Evolutionary conservation across 148 eudicot genomes (phyloP).

Genomic region (Rhododendron simsii): DNA sequence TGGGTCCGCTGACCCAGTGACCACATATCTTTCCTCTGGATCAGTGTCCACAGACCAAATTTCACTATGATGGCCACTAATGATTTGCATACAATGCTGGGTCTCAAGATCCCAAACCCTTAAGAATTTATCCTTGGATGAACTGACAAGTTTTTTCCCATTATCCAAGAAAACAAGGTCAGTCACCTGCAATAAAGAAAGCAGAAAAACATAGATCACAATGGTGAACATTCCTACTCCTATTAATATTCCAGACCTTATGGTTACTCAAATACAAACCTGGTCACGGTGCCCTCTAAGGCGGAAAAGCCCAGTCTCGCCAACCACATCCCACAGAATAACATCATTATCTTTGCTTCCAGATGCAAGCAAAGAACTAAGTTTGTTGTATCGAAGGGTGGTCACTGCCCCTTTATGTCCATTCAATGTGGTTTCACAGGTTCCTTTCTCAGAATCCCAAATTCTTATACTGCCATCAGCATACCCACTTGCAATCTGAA

Average conservation of each 20-base stretch:
- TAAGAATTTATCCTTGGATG: slow-evolving; percentile 93
- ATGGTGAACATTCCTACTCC: background rate
- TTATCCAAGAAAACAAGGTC: slow-evolving; percentile 82
- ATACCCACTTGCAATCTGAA: slow-evolving; percentile 89
- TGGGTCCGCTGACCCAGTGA: slow-evolving; percentile 82
- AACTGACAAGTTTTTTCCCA: slow-evolving; percentile 77
- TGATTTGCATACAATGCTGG: slow-evolving; percentile 89
- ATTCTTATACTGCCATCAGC: slow-evolving; percentile 94
- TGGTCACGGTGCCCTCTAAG: slow-evolving; percentile 97
- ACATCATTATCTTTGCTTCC: slow-evolving; percentile 95
- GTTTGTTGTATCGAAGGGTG: slow-evolving; percentile 63
- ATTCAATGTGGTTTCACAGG: slow-evolving; percentile 87
- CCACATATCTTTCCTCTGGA: slow-evolving; percentile 78
- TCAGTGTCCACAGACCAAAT: slow-evolving; percentile 89
- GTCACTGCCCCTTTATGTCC: slow-evolving; percentile 95
- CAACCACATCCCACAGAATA: slow-evolving; percentile 96
- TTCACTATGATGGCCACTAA: slow-evolving; percentile 95
- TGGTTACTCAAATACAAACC: slow-evolving; percentile 30
- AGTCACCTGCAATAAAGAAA: slow-evolving; percentile 55
- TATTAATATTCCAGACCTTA: background rate
- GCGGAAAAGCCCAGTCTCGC: slow-evolving; percentile 90
- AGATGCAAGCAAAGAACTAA: slow-evolving; percentile 84
- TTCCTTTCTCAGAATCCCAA: slow-evolving; percentile 74
- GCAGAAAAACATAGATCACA: slow-evolving; percentile 12
- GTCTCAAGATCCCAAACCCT: slow-evolving; percentile 99